Evolutionary conservation across 176 grass and related monocot genomes (phyloP).

Genomic region (Chloris gayana): DNA sequence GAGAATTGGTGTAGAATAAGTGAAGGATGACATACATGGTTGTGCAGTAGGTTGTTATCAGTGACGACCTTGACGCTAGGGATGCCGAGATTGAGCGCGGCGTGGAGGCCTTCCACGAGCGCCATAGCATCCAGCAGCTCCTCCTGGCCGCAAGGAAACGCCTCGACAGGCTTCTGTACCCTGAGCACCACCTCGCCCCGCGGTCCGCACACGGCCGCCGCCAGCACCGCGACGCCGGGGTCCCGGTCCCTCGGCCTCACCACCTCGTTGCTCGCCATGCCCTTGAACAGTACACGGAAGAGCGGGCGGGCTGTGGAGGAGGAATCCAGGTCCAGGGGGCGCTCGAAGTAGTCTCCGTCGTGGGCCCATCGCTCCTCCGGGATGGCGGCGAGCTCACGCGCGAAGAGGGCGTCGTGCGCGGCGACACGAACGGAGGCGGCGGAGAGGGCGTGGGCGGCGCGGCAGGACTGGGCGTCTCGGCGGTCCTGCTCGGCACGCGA

Average conservation of each 20-base stretch:
- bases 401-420: slow-evolving; percentile 41
- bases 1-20: no score
- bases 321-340: background rate
- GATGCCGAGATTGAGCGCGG: slow-evolving; percentile 60
- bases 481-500: slow-evolving; percentile 52
- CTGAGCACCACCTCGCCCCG: slow-evolving; percentile 54
- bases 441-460: slow-evolving; percentile 23
- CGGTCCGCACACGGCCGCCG: slow-evolving; percentile 56
- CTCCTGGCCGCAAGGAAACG: no score
- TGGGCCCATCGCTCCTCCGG: slow-evolving; percentile 32
- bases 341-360: slow-evolving; percentile 28
- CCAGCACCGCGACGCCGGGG: slow-evolving; percentile 54
- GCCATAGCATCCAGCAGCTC: slow-evolving; percentile 55
- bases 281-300: slow-evolving; percentile 74
- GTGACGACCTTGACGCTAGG: slow-evolving; percentile 46
- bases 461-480: slow-evolving; percentile 41
- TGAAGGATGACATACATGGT: slow-evolving; percentile 51
- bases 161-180: slow-evolving; percentile 55
- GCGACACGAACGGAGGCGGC: slow-evolving; percentile 44
- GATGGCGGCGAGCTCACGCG: slow-evolving; percentile 40
- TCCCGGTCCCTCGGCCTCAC: slow-evolving; percentile 36
- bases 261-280: slow-evolving; percentile 43
- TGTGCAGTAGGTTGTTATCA: slow-evolving; percentile 51
- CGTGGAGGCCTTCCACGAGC: slow-evolving; percentile 62
- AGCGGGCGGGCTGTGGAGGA: background rate